Conservation (phyloP, 108 stramenopile species). For the Nannochloropsis gaditana region DNA sequence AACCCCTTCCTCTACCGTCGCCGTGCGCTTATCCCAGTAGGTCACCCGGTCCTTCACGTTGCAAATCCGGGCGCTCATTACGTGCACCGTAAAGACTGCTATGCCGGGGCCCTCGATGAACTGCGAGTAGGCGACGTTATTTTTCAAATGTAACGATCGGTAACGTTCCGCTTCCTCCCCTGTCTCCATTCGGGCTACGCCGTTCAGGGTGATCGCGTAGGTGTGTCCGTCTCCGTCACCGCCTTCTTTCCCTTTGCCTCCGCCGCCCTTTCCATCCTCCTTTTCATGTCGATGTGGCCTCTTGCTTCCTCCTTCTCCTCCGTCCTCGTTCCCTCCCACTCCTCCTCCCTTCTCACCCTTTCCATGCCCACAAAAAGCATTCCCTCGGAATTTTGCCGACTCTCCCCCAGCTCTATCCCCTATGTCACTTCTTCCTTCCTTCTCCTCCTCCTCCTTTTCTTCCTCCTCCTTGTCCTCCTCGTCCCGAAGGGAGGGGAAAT, state of each 20-base stretch:
- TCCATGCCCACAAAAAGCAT: neutral
- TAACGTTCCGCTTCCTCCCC: neutral
- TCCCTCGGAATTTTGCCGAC: neutral
- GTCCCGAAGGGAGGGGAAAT: neutral
- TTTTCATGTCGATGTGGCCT: neutral
- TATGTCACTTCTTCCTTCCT: neutral
- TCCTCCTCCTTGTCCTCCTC: neutral
- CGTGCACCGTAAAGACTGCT: constrained; percentile 3
- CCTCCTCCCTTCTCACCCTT: neutral
- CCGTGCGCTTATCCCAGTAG: constrained; percentile 13
- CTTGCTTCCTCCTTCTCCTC: neutral
- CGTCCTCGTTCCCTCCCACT: neutral
- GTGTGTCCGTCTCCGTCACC: neutral
- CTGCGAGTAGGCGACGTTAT: neutral
- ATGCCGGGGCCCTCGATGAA: constrained; percentile 22
- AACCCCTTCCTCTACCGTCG: neutral
- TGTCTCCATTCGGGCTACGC: neutral
- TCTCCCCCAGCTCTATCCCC: no score
- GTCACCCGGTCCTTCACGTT: constrained; percentile 21
- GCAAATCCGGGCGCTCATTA: constrained; percentile 16
- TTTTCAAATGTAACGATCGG: neutral
- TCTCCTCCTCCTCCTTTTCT: neutral
- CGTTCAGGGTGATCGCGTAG: neutral
- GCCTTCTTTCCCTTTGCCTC: neutral
- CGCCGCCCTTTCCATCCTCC: neutral